Evolutionary conservation across 805 yeast species (phyloP).

Genomic region (Candida ulmi): DNA sequence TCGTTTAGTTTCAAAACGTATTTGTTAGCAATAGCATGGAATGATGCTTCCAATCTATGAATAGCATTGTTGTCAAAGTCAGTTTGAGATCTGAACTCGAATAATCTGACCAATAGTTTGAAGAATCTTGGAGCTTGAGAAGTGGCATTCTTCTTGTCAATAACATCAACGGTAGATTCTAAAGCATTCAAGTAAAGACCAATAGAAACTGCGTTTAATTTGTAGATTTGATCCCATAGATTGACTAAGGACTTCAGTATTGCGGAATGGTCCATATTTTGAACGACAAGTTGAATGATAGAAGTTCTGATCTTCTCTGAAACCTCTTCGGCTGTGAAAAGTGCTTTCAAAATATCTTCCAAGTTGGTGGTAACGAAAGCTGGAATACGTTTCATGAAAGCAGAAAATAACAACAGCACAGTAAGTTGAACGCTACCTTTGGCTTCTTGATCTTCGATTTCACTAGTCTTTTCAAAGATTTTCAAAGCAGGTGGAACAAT

Average conservation of each 20-base stretch:
- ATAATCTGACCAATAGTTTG: conserved; percentile 60
- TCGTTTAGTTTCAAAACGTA: conserved; percentile 91
- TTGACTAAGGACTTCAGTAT: conserved; percentile 56
- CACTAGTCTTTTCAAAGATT: conserved; percentile 40
- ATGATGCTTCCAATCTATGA: conserved; percentile 73
- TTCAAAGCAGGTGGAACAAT: conserved; percentile 70
- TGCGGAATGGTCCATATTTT: conserved; percentile 60
- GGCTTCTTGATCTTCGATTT: conserved; percentile 21
- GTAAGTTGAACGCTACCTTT: conserved; percentile 56
- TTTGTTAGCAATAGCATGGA: conserved; percentile 65
- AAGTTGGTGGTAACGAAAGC: conserved; percentile 72
- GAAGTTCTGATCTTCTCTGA: conserved; percentile 56
- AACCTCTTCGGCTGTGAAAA: conserved; percentile 53
- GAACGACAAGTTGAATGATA: conserved; percentile 54
- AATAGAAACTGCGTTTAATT: conserved; percentile 41
- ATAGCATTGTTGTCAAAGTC: conserved; percentile 66
- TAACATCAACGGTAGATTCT: conserved; percentile 56
- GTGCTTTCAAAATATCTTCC: conserved; percentile 51
- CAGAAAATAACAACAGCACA: conserved; percentile 62
- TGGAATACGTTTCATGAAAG: conserved; percentile 78
- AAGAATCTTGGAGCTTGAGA: conserved; percentile 62
- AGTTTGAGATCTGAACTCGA: conserved; percentile 60
- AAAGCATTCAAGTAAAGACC: conserved; percentile 67
- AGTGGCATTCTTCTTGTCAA: conserved; percentile 75
- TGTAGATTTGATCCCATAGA: conserved; percentile 48